Evolutionary conservation across 164 flowering plant species (phyloP).

Genomic region (Vitis rotundifolia): DNA sequence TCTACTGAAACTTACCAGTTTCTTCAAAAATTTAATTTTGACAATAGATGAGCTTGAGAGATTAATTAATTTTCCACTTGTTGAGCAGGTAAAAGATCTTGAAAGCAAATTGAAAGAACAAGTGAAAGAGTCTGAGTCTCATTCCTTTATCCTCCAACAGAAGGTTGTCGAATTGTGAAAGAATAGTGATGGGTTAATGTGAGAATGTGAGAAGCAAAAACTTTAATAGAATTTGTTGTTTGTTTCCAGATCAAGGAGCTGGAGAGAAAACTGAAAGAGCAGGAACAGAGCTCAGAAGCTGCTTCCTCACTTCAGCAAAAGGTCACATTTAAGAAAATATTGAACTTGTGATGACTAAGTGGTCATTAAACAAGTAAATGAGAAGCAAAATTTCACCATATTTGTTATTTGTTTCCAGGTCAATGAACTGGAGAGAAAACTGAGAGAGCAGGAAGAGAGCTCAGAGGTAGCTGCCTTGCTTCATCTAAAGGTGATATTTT

Average conservation of each 20-base stretch:
- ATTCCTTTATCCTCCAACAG: constrained; percentile 42
- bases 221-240: background rate
- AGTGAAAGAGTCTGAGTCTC: constrained; percentile 41
- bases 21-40: too few relatives aligned
- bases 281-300: constrained; percentile 36
- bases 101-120: constrained; percentile 57
- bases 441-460: too few relatives aligned
- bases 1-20: too few relatives aligned
- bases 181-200: background rate
- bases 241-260: constrained; percentile 46
- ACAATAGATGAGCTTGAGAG: too few relatives aligned
- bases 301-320: constrained; percentile 36
- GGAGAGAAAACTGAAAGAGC: constrained; percentile 42
- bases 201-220: background rate
- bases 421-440: too few relatives aligned
- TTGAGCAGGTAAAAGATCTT: constrained; percentile 49
- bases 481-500: too few relatives aligned
- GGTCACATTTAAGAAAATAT: constrained; percentile 18
- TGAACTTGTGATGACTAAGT: background rate
- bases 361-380: too few relatives aligned
- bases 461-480: too few relatives aligned
- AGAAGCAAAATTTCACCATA: too few relatives aligned
- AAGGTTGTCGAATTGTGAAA: constrained; percentile 42
- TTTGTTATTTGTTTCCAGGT: too few relatives aligned
- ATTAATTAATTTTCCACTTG: background rate